Conservation (phyloP, 345 rosid species). For the Salix koriyanagi region DNA sequence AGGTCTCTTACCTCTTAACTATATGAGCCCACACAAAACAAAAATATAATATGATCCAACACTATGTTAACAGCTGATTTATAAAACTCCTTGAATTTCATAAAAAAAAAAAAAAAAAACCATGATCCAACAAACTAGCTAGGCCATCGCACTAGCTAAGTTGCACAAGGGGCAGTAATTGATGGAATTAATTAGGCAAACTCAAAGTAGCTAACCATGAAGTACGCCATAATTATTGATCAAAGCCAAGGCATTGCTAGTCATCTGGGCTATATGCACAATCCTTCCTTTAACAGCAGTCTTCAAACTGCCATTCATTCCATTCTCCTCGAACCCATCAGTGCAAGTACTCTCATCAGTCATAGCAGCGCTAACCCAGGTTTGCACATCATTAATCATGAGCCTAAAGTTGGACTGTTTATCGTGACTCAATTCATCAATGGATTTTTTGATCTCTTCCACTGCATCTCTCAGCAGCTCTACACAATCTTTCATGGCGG, state of each 20-base stretch:
- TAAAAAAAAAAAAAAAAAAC: no score
- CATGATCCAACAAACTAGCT: no score
- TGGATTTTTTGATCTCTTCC: conserved; percentile 53
- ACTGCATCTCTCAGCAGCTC: conserved; percentile 62
- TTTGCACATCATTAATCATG: no score
- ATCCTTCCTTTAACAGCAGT: conserved; percentile 35
- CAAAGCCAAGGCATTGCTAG: conserved; percentile 77
- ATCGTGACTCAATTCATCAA: conserved; percentile 44
- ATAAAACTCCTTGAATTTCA: no score
- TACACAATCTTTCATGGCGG: conserved; percentile 62
- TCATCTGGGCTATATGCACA: conserved; percentile 47
- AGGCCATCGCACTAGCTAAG: no score
- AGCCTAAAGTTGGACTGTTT: not conserved
- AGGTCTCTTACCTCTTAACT: no score
- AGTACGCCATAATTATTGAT: conserved; percentile 54
- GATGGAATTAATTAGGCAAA: no score
- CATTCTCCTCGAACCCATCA: conserved; percentile 53
- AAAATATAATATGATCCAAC: no score
- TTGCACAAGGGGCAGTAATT: no score
- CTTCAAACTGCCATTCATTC: conserved; percentile 19
- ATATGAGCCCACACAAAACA: no score
- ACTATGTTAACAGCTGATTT: no score
- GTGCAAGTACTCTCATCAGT: conserved; percentile 65
- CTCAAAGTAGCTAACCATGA: conserved; percentile 22
- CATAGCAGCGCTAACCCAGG: conserved; percentile 76